Evolutionary conservation across 306 rosid genomes (phyloP), one percentile per base, ranked within the genome.

Genomic region (Fagus crenata): DNA sequence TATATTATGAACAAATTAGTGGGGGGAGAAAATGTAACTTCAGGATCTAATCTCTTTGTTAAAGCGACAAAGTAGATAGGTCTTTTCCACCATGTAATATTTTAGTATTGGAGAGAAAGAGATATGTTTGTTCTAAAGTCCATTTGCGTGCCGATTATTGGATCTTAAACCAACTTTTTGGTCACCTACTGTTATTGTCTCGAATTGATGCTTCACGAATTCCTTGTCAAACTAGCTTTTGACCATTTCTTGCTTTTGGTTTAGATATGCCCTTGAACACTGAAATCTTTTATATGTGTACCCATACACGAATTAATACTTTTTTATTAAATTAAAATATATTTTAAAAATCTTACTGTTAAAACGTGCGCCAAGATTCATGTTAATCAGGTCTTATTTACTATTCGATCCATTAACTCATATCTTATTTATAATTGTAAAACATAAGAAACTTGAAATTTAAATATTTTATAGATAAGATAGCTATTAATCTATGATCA

Each of bases 171-270:
- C 79, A 46, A 49, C 82, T 81, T 86, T 89, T 84, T 78, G 87
- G 90, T 85, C 86, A 92, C 89, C 90, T 61, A 85, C 86, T 84
- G 71, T 78, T 65, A 78, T 88, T 71, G 81, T 73, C 80, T 40
- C 70, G 60, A 64, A 54, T 71, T 60, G 78, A 82, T 80, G 46
- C 74, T 51, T 78, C 77, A 64, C 33, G 53, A 77, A 75, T 80
- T 84, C 75, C 76, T 72, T 79, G 86, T 82, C 85, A 78, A 80
- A 85, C 74, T 73, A 53, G 60, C 85, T 89, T 87, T 91, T 86
- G 97, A 92, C 93, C 77, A 41, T 82, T 71, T 79, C 56, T 54
- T 81, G 75, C 75, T 83, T 56, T 76, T 68, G 82, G 83, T 74
- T 79, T 68, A 82, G 31, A 36, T 71, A 77, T 61, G 13, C 76